A percentile compares a stretch with the other conserved stretches of the same genome.
Conservation (phyloP, 306 rosid species). For the Dalbergia cultrata region DNA sequence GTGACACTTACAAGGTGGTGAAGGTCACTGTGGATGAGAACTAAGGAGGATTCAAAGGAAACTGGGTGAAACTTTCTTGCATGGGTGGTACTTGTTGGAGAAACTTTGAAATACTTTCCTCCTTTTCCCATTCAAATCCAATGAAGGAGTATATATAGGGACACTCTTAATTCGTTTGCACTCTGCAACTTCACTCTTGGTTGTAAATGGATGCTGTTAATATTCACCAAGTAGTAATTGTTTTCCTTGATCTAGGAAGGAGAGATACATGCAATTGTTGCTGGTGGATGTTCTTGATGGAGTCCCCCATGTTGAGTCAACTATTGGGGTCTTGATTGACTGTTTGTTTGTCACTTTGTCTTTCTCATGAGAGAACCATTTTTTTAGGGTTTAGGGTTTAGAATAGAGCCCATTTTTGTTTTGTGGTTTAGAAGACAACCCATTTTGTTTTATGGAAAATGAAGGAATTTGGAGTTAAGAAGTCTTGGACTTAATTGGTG, state of each 20-base stretch:
- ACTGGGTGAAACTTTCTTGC: background rate
- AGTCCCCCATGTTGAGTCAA: background rate
- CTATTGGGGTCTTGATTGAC: background rate
- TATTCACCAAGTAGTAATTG: no score
- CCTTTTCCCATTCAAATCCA: background rate
- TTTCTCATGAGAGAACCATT: background rate
- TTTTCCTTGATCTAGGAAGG: background rate
- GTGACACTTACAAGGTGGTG: background rate
- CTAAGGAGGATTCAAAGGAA: background rate
- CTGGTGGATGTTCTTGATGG: background rate
- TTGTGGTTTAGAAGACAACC: background rate
- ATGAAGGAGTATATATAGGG: background rate
- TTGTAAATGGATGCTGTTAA: no score
- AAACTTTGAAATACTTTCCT: background rate
- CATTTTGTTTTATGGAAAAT: background rate
- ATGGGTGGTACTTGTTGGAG: background rate
- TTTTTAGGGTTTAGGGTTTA: background rate
- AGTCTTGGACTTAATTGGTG: background rate
- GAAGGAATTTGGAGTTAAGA: background rate
- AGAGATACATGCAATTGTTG: background rate
- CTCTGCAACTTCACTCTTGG: no score
- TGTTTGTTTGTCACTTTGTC: background rate
- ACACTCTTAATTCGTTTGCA: background rate
- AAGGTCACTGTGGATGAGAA: background rate
- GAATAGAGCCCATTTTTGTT: no score